Base-by-base conservation (phyloP, 1,284 basidiomycete genomes). In the Pseudozyma sp. region DNA sequence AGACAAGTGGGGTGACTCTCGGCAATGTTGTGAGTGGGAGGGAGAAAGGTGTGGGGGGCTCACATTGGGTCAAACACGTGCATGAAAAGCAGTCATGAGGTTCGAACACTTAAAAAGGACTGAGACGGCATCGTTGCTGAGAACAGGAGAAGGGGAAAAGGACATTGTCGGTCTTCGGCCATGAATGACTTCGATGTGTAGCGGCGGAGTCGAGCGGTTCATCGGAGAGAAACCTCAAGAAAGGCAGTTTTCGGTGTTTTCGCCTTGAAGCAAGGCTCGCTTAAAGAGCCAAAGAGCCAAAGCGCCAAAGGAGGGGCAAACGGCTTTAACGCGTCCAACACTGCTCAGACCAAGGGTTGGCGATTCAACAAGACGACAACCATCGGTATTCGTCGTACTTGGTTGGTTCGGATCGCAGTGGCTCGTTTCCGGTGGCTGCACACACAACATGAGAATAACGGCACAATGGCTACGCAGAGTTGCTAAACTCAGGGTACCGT, bases 1-100 rank as follows among this genome's bases (percentile, higher is more conserved):
- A 31, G 25, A 31, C 25, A 40, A 16, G 50, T 39, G n/a, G 50
- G 36, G 35, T 52, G 6, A 14, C 5, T 42, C 9, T 52, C 40
- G 51, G 51, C 51, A 52, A 52, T 42, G 39, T 39, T 31, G 39
- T 19, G 31, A 42, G n/a, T n/a, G n/a, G n/a, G n/a, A n/a, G n/a
- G n/a, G n/a, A n/a, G n/a, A n/a, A n/a, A n/a, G n/a, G n/a, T n/a
- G n/a, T n/a, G n/a, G n/a, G 49, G 40, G 49, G 34, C 14, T 7
- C 36, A 12, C 19, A 16, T 38, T 13, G 34, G 21, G 43, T 5
- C 25, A 31, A 31, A 45, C 52, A 55, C 54, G 44, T 48, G 54
- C 54, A 57, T 57, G 54, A 57, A 57, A 57, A 57, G 45, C 45
- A 45, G 54, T 57, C 54, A 57, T 57, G 54, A 57, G 54, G 54